Evolutionary conservation across 352 stramenopile genomes (phyloP).

Genomic region (Globisporangium ultimum): DNA sequence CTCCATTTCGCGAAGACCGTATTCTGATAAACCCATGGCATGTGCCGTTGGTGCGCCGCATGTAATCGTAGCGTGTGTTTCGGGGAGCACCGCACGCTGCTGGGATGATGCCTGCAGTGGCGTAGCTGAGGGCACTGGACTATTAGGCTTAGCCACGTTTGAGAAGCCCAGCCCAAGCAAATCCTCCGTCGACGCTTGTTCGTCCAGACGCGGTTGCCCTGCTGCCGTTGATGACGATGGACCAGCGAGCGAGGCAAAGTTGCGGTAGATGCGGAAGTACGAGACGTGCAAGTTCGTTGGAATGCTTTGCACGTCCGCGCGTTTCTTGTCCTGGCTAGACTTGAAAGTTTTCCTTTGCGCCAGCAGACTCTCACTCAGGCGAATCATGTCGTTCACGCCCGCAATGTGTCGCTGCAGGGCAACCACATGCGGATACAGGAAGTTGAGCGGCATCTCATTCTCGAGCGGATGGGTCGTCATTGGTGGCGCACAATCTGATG

Average conservation of each 20-base stretch:
- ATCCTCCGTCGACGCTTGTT: slow-evolving; percentile 47
- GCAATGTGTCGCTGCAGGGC: slow-evolving; percentile 61
- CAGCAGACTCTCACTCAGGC: slow-evolving; percentile 55
- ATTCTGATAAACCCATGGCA: slow-evolving; percentile 71
- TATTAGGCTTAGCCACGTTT: slow-evolving; percentile 10
- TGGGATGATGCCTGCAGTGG: slow-evolving; percentile 20
- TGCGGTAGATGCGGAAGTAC: slow-evolving; percentile 75
- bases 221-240: slow-evolving; percentile 9
- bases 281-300: slow-evolving; percentile 84
- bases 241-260: slow-evolving; percentile 33
- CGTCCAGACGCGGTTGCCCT: slow-evolving; percentile 8
- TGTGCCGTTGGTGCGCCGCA: slow-evolving; percentile 81
- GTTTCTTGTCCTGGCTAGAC: slow-evolving; percentile 78
- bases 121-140: neutral
- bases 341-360: slow-evolving; percentile 83
- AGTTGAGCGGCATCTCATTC: slow-evolving; percentile 60
- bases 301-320: slow-evolving; percentile 74
- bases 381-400: slow-evolving; percentile 66
- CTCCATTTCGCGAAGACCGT: slow-evolving; percentile 80
- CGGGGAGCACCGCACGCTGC: slow-evolving; percentile 37
- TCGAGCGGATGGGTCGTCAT: slow-evolving; percentile 40
- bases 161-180: slow-evolving; percentile 41
- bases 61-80: slow-evolving; percentile 72
- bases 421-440: slow-evolving; percentile 71
- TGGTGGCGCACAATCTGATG: slow-evolving; percentile 39